A percentile compares a stretch with the other conserved stretches of the same genome.
Conservation (phyloP, 2,329 filamentous ascomycete species). For the Madurella fahalii region DNA sequence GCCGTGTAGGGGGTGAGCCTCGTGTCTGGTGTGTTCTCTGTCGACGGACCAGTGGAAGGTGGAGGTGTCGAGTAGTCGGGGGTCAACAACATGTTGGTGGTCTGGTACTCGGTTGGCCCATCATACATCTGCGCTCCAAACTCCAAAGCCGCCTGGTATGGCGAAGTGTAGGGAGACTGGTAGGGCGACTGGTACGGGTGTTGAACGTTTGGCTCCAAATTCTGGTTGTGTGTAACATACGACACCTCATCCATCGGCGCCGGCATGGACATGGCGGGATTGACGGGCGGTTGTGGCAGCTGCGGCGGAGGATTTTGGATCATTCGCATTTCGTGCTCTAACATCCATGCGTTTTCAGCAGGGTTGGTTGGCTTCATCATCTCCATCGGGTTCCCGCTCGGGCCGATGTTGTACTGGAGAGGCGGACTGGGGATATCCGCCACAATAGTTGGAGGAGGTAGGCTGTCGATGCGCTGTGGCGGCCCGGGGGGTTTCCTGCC, state of each 20-base stretch:
- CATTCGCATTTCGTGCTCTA: slow-evolving; percentile 35
- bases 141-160: slow-evolving; percentile 8
- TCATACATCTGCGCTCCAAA: slow-evolving; percentile 12
- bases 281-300: slow-evolving; percentile 27
- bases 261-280: not conserved
- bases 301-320: slow-evolving; percentile 32
- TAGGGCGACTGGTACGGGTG: slow-evolving; percentile 12
- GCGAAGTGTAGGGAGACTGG: slow-evolving; percentile 15
- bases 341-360: slow-evolving; percentile 32
- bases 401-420: slow-evolving; percentile 18
- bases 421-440: slow-evolving; percentile 25
- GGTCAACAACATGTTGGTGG: slow-evolving; percentile 24
- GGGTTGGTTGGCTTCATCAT: slow-evolving; percentile 45
- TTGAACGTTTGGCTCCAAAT: slow-evolving; percentile 3
- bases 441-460: slow-evolving; percentile 25
- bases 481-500: slow-evolving; percentile 11
- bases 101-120: slow-evolving; percentile 8
- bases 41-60: slow-evolving; percentile 38
- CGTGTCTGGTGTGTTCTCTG: slow-evolving; percentile 45
- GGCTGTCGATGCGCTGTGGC: slow-evolving; percentile 25
- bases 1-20: slow-evolving; percentile 33
- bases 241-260: not conserved
- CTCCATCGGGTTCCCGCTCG: slow-evolving; percentile 51
- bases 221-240: not conserved
- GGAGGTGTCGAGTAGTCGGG: slow-evolving; percentile 43